Conservation (phyloP, 129 eudicot species). For the Dittrichia graveolens region DNA sequence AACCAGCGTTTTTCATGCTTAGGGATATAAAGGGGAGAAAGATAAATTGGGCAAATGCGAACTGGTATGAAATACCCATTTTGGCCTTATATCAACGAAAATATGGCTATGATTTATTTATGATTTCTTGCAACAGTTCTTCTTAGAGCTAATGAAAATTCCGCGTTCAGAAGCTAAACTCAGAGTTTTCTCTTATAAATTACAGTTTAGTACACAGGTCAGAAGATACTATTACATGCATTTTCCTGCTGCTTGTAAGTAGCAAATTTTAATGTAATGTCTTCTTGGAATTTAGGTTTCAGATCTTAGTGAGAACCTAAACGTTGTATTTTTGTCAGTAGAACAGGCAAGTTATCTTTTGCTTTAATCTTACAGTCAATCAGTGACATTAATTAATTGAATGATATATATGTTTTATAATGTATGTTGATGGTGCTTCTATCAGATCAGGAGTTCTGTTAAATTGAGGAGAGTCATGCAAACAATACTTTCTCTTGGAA, state of each 20-base stretch:
- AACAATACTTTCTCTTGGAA: constrained; percentile 91
- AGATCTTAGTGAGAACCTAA: constrained; percentile 62
- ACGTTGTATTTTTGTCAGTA: constrained; percentile 61
- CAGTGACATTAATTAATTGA: constrained; percentile 13
- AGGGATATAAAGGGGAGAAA: constrained; percentile 81
- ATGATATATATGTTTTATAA: constrained; percentile 11
- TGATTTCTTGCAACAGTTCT: constrained; percentile 54
- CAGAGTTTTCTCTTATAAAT: constrained; percentile 81
- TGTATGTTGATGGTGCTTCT: constrained; percentile 33
- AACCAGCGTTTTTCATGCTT: constrained; percentile 34
- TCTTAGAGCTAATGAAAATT: constrained; percentile 83
- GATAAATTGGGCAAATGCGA: constrained; percentile 83
- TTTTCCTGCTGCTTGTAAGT: constrained; percentile 12
- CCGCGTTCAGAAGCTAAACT: constrained; percentile 88
- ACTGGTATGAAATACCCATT: constrained; percentile 49
- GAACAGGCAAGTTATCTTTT: constrained; percentile 51
- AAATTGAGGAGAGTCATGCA: constrained; percentile 90
- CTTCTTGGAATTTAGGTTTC: constrained; percentile 51
- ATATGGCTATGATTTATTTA: constrained; percentile 15
- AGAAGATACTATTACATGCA: constrained; percentile 24
- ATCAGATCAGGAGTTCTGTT: constrained; percentile 84
- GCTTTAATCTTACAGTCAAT: neutral
- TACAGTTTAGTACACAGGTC: constrained; percentile 81
- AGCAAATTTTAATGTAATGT: constrained; percentile 18
- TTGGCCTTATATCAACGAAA: constrained; percentile 12